Conservation (phyloP, 768 basidiomycete species). For the Lentinus brumalis region DNA sequence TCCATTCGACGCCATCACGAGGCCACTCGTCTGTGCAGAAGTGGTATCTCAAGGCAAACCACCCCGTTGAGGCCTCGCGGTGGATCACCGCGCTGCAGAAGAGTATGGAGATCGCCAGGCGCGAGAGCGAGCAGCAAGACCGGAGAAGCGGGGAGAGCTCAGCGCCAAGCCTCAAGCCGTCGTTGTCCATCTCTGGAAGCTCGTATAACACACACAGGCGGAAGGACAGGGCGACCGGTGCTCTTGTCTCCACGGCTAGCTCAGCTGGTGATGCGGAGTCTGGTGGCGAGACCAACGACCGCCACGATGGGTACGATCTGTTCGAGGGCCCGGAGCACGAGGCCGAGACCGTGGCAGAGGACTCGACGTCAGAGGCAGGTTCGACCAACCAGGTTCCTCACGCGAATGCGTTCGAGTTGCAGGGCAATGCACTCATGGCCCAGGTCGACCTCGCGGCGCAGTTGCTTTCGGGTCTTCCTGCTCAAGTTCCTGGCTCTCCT, state of each 20-base stretch:
- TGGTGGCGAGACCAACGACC: conserved; percentile 11
- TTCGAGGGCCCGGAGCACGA: conserved; percentile 35
- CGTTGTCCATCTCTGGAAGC: conserved; percentile 13
- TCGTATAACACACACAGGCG: conserved; percentile 2
- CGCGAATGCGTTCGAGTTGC: conserved; percentile 58
- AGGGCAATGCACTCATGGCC: conserved; percentile 67
- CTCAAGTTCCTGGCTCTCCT: conserved; percentile 28
- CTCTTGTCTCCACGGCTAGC: conserved; percentile 17
- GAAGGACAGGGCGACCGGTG: conserved; percentile 10
- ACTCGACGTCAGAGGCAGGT: conserved; percentile 45
- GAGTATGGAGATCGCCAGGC: conserved; percentile 71
- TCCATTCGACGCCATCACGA: conserved; percentile 61
- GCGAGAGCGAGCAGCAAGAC: conserved; percentile 34
- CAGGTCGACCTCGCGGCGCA: conserved; percentile 80
- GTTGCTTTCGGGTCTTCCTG: conserved; percentile 53
- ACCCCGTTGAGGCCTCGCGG: conserved; percentile 85
- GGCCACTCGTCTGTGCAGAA: conserved; percentile 56
- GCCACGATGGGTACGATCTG: conserved; percentile 25
- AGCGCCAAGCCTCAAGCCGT: conserved; percentile 27
- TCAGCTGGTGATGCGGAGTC: conserved; percentile 28
- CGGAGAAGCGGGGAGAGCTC: conserved; percentile 54
- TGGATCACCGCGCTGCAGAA: conserved; percentile 80
- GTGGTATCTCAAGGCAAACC: conserved; percentile 84
- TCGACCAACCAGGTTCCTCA: conserved; percentile 48
- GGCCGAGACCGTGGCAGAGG: conserved; percentile 46